Percentiles rank a stretch among this genome's conserved stretches.
phyloP scores from a whole-genome alignment of 257 asterid species.

The Nicotiana otophora region DNA sequence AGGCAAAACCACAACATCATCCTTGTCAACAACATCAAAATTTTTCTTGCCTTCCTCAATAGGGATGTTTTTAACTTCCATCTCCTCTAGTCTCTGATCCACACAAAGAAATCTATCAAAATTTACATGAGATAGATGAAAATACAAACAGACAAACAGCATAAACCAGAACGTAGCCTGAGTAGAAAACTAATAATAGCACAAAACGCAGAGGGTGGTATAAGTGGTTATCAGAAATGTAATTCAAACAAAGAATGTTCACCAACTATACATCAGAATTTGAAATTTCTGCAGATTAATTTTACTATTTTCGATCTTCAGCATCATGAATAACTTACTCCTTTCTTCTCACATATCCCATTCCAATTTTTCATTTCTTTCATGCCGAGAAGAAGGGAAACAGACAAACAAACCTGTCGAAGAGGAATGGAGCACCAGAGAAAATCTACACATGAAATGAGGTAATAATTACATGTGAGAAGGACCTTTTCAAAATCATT shows the following conservation, averaged over 20 bases:
- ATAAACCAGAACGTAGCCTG: background rate
- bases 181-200: background rate
- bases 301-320: background rate
- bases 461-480: background rate
- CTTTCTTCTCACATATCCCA: background rate
- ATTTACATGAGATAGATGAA: background rate
- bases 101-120: slow-evolving; percentile 9
- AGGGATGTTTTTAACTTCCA: slow-evolving; percentile 67
- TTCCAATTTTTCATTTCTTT: background rate
- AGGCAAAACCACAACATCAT: slow-evolving; percentile 90
- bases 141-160: background rate
- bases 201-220: background rate
- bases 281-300: background rate
- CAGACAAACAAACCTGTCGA: background rate
- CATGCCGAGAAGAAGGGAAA: background rate
- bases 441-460: background rate
- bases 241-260: background rate
- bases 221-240: background rate
- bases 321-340: background rate
- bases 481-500: background rate
- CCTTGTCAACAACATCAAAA: slow-evolving; percentile 66
- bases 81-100: slow-evolving; percentile 68
- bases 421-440: background rate
- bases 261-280: background rate
- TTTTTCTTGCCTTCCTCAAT: slow-evolving; percentile 51